Percentiles rank a stretch among this genome's conserved stretches.
phyloP scores from a whole-genome alignment of 2,329 filamentous ascomycete genomes.

The Pseudocercospora eumusae region DNA sequence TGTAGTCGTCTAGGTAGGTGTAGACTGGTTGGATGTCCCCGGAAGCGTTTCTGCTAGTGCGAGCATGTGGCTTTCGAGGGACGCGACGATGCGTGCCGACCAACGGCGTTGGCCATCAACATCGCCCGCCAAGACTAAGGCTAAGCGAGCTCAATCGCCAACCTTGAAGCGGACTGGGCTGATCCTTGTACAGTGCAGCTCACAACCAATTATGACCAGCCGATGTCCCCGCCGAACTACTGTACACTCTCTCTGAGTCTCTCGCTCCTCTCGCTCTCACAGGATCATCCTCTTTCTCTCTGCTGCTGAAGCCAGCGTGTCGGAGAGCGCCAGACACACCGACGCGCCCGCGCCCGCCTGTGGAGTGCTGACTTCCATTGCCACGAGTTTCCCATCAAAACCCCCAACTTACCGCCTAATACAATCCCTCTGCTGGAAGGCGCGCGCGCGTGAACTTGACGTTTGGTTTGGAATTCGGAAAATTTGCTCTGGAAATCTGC shows the following conservation, averaged over 20 bases:
- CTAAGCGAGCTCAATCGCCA: not conserved
- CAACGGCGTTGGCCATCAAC: not conserved
- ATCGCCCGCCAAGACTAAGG: not conserved
- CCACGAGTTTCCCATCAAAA: not conserved
- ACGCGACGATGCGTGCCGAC: not conserved
- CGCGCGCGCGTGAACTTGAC: not conserved
- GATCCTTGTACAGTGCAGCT: not conserved
- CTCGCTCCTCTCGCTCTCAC: not conserved
- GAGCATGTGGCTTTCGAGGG: slow-evolving; percentile 6
- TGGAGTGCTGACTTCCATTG: slow-evolving; percentile 2
- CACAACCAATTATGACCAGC: not conserved
- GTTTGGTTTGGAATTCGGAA: no score
- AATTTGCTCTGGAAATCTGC: not conserved
- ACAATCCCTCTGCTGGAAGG: not conserved
- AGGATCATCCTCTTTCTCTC: slow-evolving; percentile 3
- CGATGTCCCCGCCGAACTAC: no score
- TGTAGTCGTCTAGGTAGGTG: no score
- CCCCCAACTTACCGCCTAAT: not conserved
- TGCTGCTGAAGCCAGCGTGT: slow-evolving; percentile 3
- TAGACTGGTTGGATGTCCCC: no score
- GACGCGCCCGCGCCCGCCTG: not conserved
- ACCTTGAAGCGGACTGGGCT: not conserved
- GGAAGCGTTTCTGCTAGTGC: not conserved
- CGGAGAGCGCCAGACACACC: not conserved
- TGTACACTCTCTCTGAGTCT: no score